Conservation (phyloP, 495 filamentous ascomycete genomes). For the Aspergillus hancockii region DNA sequence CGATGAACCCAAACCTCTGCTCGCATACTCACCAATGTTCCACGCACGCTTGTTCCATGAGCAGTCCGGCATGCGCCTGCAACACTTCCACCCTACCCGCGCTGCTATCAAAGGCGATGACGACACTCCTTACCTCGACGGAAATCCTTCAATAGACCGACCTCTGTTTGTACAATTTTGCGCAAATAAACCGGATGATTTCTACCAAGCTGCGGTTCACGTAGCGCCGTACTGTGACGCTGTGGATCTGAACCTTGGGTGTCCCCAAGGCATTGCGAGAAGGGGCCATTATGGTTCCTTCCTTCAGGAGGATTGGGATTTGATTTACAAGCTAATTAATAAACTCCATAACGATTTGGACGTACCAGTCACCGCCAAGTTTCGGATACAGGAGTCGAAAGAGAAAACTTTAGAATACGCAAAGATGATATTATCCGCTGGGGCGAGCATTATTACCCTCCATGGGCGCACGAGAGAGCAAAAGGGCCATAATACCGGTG, state of each 20-base stretch:
- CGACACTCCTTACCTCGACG: conserved; percentile 68
- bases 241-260: conserved; percentile 96
- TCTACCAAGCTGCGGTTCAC: conserved; percentile 73
- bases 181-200: conserved; percentile 77
- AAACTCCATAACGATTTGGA: conserved; percentile 69
- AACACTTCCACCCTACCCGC: conserved; percentile 73
- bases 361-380: conserved; percentile 92
- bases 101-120: conserved; percentile 35
- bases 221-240: conserved; percentile 88
- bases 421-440: conserved; percentile 80
- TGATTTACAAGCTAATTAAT: conserved; percentile 78
- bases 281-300: conserved; percentile 92
- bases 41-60: conserved; percentile 84
- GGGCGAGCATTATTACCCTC: conserved; percentile 88
- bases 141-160: conserved; percentile 77
- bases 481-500: conserved; percentile 91
- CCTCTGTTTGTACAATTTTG: conserved; percentile 97
- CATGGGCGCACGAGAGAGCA: conserved; percentile 89
- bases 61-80: conserved; percentile 68
- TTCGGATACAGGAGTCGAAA: conserved; percentile 82
- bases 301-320: conserved; percentile 86
- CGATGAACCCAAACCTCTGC: conserved; percentile 54
- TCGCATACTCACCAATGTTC: conserved; percentile 93
- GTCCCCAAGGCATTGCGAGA: conserved; percentile 91
- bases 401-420: conserved; percentile 90